These are phyloP conservation scores for Aquilaria malaccensis DNA, from an alignment of 345 rosid species.

Conservation along the genomic window DNA sequence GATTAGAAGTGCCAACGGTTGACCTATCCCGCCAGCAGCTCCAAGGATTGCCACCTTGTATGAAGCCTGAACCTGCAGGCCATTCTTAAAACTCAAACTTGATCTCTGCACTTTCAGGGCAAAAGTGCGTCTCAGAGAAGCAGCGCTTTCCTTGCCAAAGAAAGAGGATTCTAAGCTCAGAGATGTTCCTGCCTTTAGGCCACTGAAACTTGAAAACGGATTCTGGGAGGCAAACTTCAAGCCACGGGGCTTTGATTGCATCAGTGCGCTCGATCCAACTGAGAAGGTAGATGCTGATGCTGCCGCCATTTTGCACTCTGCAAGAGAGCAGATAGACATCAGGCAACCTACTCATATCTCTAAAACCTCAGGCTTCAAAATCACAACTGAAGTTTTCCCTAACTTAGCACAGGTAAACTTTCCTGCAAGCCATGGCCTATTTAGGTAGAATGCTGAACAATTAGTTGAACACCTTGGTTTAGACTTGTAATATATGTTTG, in stretches of 20 bases:
- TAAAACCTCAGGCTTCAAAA: too few species aligned
- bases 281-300: slow-evolving; percentile 57
- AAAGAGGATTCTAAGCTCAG: slow-evolving; percentile 48
- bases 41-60: slow-evolving; percentile 88
- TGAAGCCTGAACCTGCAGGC: slow-evolving; percentile 59
- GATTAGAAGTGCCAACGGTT: slow-evolving; percentile 73
- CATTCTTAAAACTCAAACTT: slow-evolving; percentile 26
- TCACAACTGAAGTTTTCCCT: too few species aligned
- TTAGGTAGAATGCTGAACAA: too few species aligned
- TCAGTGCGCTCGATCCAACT: slow-evolving; percentile 36
- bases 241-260: slow-evolving; percentile 34
- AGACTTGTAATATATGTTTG: too few species aligned
- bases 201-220: slow-evolving; percentile 39
- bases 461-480: too few species aligned
- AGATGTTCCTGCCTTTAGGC: slow-evolving; percentile 57
- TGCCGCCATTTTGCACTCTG: slow-evolving; percentile 52
- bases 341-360: background rate
- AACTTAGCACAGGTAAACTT: too few species aligned
- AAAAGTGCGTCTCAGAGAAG: slow-evolving; percentile 37
- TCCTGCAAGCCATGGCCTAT: too few species aligned
- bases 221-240: slow-evolving; percentile 29
- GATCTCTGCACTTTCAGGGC: slow-evolving; percentile 28
- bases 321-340: slow-evolving; percentile 4
- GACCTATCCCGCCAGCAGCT: slow-evolving; percentile 93
- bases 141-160: slow-evolving; percentile 39